Evolutionary conservation across 208 protist species (phyloP), one percentile per base, ranked within the genome.

Genomic region (Crithidia mellificae): DNA sequence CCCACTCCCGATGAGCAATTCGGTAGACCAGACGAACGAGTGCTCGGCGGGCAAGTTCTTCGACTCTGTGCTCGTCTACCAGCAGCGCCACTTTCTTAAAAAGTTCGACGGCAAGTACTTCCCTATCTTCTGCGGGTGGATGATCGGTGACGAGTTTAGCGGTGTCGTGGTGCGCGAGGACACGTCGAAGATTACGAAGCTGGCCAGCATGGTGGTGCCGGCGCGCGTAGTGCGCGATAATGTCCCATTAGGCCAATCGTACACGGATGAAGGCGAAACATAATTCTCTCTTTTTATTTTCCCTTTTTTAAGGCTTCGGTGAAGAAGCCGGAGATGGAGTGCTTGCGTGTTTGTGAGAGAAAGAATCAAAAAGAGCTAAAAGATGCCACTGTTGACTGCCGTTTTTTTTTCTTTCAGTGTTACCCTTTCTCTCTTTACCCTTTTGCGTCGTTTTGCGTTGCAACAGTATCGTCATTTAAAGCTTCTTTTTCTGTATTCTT

Each of bases 51-150:
- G 84, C 12, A 80, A 71, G 36, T 89, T 90, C 72, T 85, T 85
- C 44, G 83, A 88, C 61, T 90, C 84, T 6, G 73, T 82, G 1
- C 61, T 87, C 3, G 74, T 95, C 20, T 93, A 87, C 67, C 87
- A 93, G 72, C 50, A 75, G 27, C 78, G 87, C 19, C 64, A 86
- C 38, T 89, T 90, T 49, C 70, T 91, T 14, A 87, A 87, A 56
- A 82, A 81, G 57, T 93, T 92, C 50, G 82, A 89, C 22, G 46
- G 78, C 8, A 84, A 85, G 69, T 93, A 85, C 74, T 86, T 88
- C 53, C 87, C 83, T 29, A 93, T 91, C 34, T 92, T 95, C 68
- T 90, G 87, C 44, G 85, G 67, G 6, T 95, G 90, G 87, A 82
- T 87, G 68, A 62, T 91, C 20, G 81, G 81, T 15, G 84, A 88